Evolutionary conservation across 2,329 filamentous ascomycete genomes (phyloP).

Genomic region (Paracamarosporium sp.): DNA sequence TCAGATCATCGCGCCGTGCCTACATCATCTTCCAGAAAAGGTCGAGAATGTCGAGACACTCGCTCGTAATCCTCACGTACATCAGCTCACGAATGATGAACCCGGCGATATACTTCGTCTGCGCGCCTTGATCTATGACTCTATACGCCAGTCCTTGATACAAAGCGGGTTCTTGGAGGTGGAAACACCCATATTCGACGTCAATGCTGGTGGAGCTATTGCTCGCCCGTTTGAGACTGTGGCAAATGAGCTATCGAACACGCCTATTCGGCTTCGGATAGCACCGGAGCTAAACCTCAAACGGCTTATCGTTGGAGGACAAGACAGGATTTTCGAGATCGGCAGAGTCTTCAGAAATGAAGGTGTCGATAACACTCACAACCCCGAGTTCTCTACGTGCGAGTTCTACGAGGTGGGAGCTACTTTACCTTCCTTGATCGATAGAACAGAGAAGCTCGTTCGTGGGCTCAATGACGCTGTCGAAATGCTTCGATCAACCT

Average conservation of each 20-base stretch:
- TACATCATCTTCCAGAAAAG: constrained; percentile 78
- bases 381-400: constrained; percentile 96
- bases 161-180: constrained; percentile 81
- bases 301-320: constrained; percentile 84
- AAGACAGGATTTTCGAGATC: constrained; percentile 91
- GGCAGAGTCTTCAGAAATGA: constrained; percentile 94
- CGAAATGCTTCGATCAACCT: constrained; percentile 54
- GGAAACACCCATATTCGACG: constrained; percentile 85
- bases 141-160: constrained; percentile 76
- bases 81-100: constrained; percentile 78
- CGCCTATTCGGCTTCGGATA: constrained; percentile 79
- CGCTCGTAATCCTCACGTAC: constrained; percentile 80
- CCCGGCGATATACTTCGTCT: constrained; percentile 74
- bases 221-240: constrained; percentile 85
- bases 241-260: constrained; percentile 76
- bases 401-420: constrained; percentile 94
- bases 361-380: constrained; percentile 75
- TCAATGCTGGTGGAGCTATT: constrained; percentile 82
- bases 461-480: constrained; percentile 36
- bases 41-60: constrained; percentile 75
- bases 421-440: constrained; percentile 76
- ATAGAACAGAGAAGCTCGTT: constrained; percentile 76
- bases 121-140: constrained; percentile 75
- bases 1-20: constrained; percentile 74
- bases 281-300: constrained; percentile 97